Conservation (phyloP, 345 rosid genomes). For the Psidium friedrichsthalianum region DNA sequence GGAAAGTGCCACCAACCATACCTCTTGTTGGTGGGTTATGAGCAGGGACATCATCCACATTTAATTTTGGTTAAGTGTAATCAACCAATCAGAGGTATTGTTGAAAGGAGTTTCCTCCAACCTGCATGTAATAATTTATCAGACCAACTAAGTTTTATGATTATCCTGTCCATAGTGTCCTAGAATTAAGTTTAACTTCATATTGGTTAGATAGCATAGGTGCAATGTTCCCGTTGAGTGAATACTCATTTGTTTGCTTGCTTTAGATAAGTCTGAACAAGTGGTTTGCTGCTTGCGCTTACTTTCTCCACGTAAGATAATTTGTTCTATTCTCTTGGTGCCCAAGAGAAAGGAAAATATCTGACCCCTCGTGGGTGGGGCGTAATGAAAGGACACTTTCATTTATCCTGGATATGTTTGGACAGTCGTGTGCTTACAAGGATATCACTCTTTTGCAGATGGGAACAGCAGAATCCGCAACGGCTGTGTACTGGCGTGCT, state of each 20-base stretch:
- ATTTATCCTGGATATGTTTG: background rate
- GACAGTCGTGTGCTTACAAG: background rate
- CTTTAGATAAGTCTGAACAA: background rate
- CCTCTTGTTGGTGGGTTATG: background rate
- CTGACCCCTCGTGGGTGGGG: background rate
- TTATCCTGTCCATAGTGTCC: background rate
- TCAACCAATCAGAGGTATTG: background rate
- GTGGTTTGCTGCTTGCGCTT: background rate
- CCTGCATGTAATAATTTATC: background rate
- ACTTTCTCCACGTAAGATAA: background rate
- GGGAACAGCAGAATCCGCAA: conserved; percentile 75
- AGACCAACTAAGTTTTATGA: background rate
- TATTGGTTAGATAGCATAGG: background rate
- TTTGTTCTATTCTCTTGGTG: background rate
- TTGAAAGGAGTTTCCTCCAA: background rate
- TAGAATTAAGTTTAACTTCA: background rate
- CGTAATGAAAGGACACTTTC: background rate
- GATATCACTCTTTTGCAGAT: conserved; percentile 26
- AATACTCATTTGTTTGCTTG: background rate
- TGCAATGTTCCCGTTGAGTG: background rate
- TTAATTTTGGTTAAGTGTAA: background rate
- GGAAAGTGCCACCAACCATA: background rate
- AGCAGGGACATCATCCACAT: background rate
- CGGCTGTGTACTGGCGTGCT: conserved; percentile 70
- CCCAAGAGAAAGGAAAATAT: background rate